A percentile compares a stretch with the other conserved stretches of the same genome.
These are phyloP conservation scores for Morella rubra DNA, from an alignment of 306 rosid species.

Conservation along the genomic window DNA sequence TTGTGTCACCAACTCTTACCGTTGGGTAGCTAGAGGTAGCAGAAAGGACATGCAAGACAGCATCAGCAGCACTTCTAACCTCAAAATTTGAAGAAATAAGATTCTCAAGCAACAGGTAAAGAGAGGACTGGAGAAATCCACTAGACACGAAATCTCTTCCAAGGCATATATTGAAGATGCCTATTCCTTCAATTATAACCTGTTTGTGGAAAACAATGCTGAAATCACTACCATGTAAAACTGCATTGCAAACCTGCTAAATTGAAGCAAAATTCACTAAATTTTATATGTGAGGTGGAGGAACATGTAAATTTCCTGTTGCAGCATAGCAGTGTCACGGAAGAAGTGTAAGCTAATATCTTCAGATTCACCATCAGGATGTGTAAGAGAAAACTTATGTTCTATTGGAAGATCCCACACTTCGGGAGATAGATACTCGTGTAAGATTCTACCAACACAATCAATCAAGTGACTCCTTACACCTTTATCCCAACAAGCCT, in stretches of 20 bases:
- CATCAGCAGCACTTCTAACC: constrained; percentile 81
- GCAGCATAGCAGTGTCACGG: constrained; percentile 76
- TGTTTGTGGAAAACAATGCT: constrained; percentile 49
- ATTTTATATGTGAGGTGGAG: constrained; percentile 26
- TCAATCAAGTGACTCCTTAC: constrained; percentile 61
- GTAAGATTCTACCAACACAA: constrained; percentile 78
- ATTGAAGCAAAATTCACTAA: constrained; percentile 18
- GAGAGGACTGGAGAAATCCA: constrained; percentile 92
- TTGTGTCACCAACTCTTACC: constrained; percentile 44
- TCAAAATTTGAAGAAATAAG: constrained; percentile 65
- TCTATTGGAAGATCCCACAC: constrained; percentile 80
- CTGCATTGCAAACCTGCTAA: constrained; percentile 9
- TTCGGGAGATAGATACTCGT: constrained; percentile 82
- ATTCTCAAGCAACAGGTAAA: constrained; percentile 87
- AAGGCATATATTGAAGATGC: constrained; percentile 73
- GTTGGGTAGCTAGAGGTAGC: constrained; percentile 56
- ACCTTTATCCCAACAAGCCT: constrained; percentile 47
- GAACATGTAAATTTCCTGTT: constrained; percentile 61
- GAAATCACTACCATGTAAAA: constrained; percentile 24
- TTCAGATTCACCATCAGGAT: constrained; percentile 47
- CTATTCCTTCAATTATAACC: constrained; percentile 94
- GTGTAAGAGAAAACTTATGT: constrained; percentile 34
- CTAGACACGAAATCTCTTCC: constrained; percentile 68
- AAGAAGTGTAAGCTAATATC: constrained; percentile 62
- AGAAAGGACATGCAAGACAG: constrained; percentile 64